Percentiles rank a stretch among this genome's conserved stretches.
Evolutionary conservation across 441 rosid genomes (phyloP).

Genomic region (Jatropha multifida): DNA sequence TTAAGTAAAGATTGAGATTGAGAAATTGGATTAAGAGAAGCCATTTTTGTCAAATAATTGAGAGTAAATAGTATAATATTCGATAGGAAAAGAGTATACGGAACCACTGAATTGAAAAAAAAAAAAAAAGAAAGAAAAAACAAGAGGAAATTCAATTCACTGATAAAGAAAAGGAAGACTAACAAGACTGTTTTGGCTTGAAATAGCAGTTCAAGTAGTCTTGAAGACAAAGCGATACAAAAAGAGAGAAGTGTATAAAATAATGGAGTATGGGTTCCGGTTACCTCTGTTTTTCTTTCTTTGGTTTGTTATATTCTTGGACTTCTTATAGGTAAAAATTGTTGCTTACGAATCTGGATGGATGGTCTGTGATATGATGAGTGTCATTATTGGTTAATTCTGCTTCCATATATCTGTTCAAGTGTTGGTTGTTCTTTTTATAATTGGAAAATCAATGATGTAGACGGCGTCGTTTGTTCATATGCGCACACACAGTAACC

Average conservation of each 20-base stretch:
- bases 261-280: no score
- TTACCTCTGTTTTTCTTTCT: no score
- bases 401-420: no score
- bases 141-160: not conserved
- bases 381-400: no score
- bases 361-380: no score
- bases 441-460: no score
- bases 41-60: conserved; percentile 41
- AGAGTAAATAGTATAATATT: not conserved
- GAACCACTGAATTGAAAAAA: conserved; percentile 4
- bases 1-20: conserved; percentile 44
- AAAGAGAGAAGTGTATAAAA: not conserved
- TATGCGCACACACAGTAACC: not conserved
- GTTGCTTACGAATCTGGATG: no score
- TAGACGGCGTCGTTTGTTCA: not conserved
- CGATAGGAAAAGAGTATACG: conserved; percentile 34
- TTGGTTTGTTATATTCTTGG: no score
- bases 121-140: no score
- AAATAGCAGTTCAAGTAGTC: conserved; percentile 33
- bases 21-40: conserved; percentile 53
- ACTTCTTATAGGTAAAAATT: no score
- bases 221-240: conserved; percentile 40
- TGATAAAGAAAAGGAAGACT: not conserved
- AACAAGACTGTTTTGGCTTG: conserved; percentile 22
- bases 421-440: no score